Evolutionary conservation across 768 basidiomycete genomes (phyloP).

Genomic region (Hortiboletus flavorubellus): DNA sequence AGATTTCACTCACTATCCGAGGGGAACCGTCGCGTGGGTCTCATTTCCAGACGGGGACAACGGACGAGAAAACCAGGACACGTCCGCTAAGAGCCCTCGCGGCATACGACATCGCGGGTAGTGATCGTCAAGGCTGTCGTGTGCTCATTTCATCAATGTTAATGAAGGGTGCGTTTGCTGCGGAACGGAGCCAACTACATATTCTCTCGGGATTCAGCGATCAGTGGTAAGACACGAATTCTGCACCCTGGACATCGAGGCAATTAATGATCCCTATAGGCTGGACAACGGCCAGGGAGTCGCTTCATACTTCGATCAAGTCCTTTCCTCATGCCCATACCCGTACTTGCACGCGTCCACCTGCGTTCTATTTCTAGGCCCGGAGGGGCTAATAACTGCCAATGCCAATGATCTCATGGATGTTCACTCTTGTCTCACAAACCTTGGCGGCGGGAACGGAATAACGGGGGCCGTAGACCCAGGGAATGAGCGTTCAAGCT

Average conservation of each 20-base stretch:
- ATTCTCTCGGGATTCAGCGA: slow-evolving; percentile 33
- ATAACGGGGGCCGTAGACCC: slow-evolving; percentile 4
- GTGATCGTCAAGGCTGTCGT: slow-evolving; percentile 6
- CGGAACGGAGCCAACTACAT: slow-evolving; percentile 30
- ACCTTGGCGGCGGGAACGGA: slow-evolving; percentile 32
- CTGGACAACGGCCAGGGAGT: slow-evolving; percentile 32
- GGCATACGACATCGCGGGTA: slow-evolving; percentile 41
- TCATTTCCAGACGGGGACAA: slow-evolving; percentile 21
- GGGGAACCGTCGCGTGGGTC: slow-evolving; percentile 40
- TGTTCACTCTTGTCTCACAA: slow-evolving; percentile 25
- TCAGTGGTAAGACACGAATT: slow-evolving; percentile 38
- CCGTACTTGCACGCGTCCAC: slow-evolving; percentile 29
- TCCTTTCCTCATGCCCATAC: slow-evolving; percentile 34
- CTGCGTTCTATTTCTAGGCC: neutral
- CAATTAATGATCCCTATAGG: slow-evolving; percentile 19
- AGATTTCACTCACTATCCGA: slow-evolving; percentile 37
- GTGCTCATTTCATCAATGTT: slow-evolving; percentile 3
- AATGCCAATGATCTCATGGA: slow-evolving; percentile 10
- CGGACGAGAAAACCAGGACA: slow-evolving; percentile 32
- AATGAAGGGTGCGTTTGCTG: slow-evolving; percentile 35
- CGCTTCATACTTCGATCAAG: slow-evolving; percentile 41
- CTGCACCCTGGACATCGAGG: slow-evolving; percentile 14
- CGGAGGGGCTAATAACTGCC: neutral
- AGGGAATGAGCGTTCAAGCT: slow-evolving; percentile 9
- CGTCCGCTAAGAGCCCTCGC: slow-evolving; percentile 42